These are phyloP conservation scores for Cyclanthera cordifolia DNA, from an alignment of 306 rosid genomes.

Conservation along the genomic window DNA sequence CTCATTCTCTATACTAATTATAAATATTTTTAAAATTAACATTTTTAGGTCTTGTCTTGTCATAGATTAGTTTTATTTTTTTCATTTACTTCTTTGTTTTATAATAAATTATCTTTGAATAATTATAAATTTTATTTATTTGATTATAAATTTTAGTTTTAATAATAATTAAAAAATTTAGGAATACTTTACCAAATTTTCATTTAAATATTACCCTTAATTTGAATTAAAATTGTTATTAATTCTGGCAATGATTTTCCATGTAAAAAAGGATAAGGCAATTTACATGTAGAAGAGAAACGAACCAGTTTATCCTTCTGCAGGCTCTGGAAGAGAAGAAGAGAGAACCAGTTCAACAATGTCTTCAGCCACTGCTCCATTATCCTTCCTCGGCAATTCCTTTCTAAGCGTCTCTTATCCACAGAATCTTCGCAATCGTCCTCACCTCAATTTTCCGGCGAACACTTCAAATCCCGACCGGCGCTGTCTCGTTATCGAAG, in stretches of 20 bases:
- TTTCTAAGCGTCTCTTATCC: neutral
- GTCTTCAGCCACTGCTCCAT: neutral
- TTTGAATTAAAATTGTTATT: too few relatives aligned
- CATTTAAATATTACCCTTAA: too few relatives aligned
- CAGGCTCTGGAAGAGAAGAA: neutral
- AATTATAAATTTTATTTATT: too few relatives aligned
- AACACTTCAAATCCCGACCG: slow-evolving; percentile 1
- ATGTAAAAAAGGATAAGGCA: neutral
- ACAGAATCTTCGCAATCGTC: neutral
- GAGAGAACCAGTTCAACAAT: neutral
- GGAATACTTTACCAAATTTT: too few relatives aligned
- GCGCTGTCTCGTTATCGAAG: slow-evolving; percentile 29
- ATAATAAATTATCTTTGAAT: too few relatives aligned
- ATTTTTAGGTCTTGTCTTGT: too few relatives aligned
- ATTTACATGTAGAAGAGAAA: neutral
- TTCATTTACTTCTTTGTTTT: too few relatives aligned
- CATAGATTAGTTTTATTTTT: too few relatives aligned
- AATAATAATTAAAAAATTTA: too few relatives aligned
- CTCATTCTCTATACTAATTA: too few relatives aligned
- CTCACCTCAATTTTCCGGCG: neutral
- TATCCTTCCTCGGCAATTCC: neutral
- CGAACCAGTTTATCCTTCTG: neutral
- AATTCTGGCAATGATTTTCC: neutral
- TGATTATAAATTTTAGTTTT: too few relatives aligned
- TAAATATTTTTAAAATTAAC: too few relatives aligned